Evolutionary conservation across 2,329 filamentous ascomycete species (phyloP).

Genomic region (Ophiognomonia clavigignenti-juglandacearum): DNA sequence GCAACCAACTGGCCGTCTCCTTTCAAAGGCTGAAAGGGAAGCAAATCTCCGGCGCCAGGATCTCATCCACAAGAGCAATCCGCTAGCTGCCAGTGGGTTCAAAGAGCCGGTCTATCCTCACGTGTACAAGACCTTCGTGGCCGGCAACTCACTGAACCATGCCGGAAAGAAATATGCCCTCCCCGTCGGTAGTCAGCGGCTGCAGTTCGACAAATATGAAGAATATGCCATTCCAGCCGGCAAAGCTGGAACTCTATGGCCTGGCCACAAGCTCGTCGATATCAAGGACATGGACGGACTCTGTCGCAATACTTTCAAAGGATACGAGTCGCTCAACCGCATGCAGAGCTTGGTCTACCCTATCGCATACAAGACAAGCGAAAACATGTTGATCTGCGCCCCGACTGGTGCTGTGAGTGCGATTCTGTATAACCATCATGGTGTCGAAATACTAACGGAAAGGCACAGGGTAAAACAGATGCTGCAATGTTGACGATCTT

Average conservation of each 20-base stretch:
- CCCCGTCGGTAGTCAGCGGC: slow-evolving; percentile 67
- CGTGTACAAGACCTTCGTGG: slow-evolving; percentile 78
- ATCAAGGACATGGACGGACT: slow-evolving; percentile 84
- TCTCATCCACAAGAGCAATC: slow-evolving; percentile 73
- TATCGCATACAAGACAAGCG: slow-evolving; percentile 89
- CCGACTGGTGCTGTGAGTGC: slow-evolving; percentile 77
- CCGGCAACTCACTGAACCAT: slow-evolving; percentile 79
- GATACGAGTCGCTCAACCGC: slow-evolving; percentile 88
- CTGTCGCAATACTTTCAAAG: slow-evolving; percentile 86
- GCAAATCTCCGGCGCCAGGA: slow-evolving; percentile 73
- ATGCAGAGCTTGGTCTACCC: slow-evolving; percentile 98
- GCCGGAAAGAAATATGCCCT: slow-evolving; percentile 79
- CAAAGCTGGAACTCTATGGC: slow-evolving; percentile 68
- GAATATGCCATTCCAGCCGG: slow-evolving; percentile 84
- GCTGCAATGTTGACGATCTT: slow-evolving; percentile 95
- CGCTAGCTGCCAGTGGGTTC: slow-evolving; percentile 65
- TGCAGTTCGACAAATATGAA: slow-evolving; percentile 74
- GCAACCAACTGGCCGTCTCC: slow-evolving; percentile 44
- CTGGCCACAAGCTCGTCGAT: slow-evolving; percentile 68
- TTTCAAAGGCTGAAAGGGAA: slow-evolving; percentile 74
- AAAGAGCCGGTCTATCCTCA: slow-evolving; percentile 82
- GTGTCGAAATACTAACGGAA: slow-evolving; percentile 12
- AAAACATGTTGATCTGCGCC: slow-evolving; percentile 98
- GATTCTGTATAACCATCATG: background rate
- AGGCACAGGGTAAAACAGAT: slow-evolving; percentile 79